Conservation (phyloP, 192 early-diverging fungal genomes). For the Gaertneriomyces semiglobifer region DNA sequence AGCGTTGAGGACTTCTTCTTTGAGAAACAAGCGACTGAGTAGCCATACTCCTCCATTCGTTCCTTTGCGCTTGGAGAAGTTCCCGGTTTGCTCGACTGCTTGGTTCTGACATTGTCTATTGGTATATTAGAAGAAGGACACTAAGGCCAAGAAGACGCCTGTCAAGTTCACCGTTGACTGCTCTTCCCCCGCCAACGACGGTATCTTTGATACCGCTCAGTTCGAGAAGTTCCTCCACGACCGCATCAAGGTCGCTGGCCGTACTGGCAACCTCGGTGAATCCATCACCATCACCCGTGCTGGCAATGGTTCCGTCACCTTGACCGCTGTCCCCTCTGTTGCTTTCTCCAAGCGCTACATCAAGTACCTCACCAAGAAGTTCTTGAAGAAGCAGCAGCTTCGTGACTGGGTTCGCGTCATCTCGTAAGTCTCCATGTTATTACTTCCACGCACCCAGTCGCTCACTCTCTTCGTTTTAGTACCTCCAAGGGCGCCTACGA, state of each 20-base stretch:
- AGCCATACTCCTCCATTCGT: conserved; percentile 2
- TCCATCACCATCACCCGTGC: conserved; percentile 77
- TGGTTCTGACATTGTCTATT: conserved; percentile 2
- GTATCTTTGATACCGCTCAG: conserved; percentile 93
- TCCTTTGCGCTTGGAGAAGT: neutral
- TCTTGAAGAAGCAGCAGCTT: conserved; percentile 99
- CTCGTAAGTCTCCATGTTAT: conserved; percentile 18
- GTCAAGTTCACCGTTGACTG: conserved; percentile 91
- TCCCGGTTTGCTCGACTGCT: conserved; percentile 26
- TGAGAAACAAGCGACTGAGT: conserved; percentile 22
- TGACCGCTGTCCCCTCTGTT: conserved; percentile 71
- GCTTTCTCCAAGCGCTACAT: conserved; percentile 97
- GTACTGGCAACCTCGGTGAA: conserved; percentile 91
- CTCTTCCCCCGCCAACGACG: conserved; percentile 87
- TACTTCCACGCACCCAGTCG: neutral
- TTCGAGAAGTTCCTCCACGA: conserved; percentile 99
- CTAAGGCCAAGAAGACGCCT: conserved; percentile 48
- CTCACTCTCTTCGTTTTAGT: neutral
- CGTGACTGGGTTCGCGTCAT: conserved; percentile 98
- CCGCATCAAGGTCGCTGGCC: conserved; percentile 95
- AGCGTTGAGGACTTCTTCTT: neutral
- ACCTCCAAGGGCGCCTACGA: conserved; percentile 82
- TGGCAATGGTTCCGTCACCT: conserved; percentile 40
- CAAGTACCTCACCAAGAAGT: conserved; percentile 99
- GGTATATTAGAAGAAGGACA: conserved; percentile 29